Base-by-base conservation (phyloP, 257 asterid genomes). In the Primulina eburnea region DNA sequence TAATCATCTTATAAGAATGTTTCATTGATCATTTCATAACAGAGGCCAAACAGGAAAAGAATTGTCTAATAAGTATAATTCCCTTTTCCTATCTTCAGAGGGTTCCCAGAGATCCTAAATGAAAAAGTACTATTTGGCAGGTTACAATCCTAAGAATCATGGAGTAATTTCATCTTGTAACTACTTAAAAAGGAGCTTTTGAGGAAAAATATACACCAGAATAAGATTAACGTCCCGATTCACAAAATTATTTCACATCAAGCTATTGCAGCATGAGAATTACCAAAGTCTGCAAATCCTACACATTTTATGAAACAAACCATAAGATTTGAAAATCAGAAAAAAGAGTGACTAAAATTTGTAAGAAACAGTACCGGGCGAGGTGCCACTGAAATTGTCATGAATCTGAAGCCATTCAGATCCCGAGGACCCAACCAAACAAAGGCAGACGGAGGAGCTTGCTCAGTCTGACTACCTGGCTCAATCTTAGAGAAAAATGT, bases 401-500 rank as follows among this genome's bases (percentile, higher is more conserved):
- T 76, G 82, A 85, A 94, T 74, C 87, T 88, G 83, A 82, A 94
- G 73, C 97, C 97, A 73, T 63, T 88, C 92, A 94, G 82, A 73
- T 88, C 95, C 74, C 63, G 75, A 40, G 97, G 92, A 68, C 82
- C 85, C 91, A 94, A 81, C 99, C 97, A 94, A 77, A 94, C 85
- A 67, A 89, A 82, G 76, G 96, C 87, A 68, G 97, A 91, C 75
- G 97, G 97, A 78, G 99, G 90, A 67, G 99, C 90, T 82, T 94
- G 99, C 82, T 91, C 97, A 70, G 97, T 91, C 75, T 91, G 99
- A 79, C 96, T 87, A 61, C 99, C 99, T 68, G 99, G 99, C 81
- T 94, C 99, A 79, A 83, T 80, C 99, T 93, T 77, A 73, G 73
- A 47, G 71, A 74, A 81, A 80, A 70, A 73, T 65, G 68, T 76